Evolutionary conservation across 805 yeast genomes (phyloP).

Genomic region (Lipomyces chichibuensis): DNA sequence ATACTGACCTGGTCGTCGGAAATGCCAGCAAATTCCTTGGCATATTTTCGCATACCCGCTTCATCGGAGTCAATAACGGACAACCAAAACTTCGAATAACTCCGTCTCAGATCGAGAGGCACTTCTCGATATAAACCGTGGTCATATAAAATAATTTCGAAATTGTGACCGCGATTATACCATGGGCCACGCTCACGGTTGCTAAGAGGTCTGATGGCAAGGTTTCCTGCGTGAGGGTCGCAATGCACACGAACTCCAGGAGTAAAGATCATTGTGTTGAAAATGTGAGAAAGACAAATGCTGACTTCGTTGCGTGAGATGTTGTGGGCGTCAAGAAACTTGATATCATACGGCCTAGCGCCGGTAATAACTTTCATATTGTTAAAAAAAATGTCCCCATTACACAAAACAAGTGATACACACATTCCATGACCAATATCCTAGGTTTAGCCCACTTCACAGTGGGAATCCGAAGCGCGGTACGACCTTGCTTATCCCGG

Average conservation of each 20-base stretch:
- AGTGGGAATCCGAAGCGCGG: slow-evolving; percentile 81
- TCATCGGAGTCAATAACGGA: slow-evolving; percentile 75
- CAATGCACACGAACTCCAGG: slow-evolving; percentile 92
- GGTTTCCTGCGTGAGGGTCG: slow-evolving; percentile 97
- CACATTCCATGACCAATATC: slow-evolving; percentile 67
- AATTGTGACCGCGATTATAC: slow-evolving; percentile 60
- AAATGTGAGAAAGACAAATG: slow-evolving; percentile 82
- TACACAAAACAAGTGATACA: not conserved
- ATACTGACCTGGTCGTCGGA: slow-evolving; percentile 55
- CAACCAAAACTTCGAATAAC: slow-evolving; percentile 91
- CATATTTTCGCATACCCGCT: slow-evolving; percentile 68
- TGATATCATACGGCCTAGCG: slow-evolving; percentile 74
- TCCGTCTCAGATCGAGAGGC: slow-evolving; percentile 71
- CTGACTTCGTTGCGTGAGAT: slow-evolving; percentile 81
- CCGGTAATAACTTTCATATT: slow-evolving; percentile 70
- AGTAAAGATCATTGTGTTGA: slow-evolving; percentile 93
- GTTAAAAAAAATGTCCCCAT: not conserved
- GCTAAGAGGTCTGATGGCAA: slow-evolving; percentile 66
- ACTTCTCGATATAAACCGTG: slow-evolving; percentile 92
- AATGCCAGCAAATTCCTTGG: slow-evolving; percentile 77
- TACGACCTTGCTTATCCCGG: slow-evolving; percentile 52
- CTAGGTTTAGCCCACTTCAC: slow-evolving; percentile 68
- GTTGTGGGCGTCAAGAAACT: slow-evolving; percentile 61
- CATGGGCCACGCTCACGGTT: slow-evolving; percentile 37
- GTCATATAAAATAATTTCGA: slow-evolving; percentile 89